These are phyloP conservation scores for Ophiocytium majus DNA, from an alignment of 352 stramenopile species.

Conservation along the genomic window DNA sequence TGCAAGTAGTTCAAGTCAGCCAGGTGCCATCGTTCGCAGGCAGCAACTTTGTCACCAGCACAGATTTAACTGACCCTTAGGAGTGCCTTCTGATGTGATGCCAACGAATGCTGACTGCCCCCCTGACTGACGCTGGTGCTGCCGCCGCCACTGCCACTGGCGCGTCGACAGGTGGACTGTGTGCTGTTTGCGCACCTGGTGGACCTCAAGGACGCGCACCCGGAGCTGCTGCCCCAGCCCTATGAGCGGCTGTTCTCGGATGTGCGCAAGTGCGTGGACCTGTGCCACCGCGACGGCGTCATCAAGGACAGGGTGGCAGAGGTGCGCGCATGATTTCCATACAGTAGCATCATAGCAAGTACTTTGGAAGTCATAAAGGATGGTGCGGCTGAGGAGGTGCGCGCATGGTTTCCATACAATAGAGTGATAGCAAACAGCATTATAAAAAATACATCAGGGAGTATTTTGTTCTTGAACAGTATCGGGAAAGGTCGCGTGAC, in stretches of 20 bases:
- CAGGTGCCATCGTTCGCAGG: conserved; percentile 57
- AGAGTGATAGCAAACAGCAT: too few relatives aligned
- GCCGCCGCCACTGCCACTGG: neutral
- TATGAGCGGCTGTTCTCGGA: conserved; percentile 73
- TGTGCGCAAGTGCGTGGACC: conserved; percentile 69
- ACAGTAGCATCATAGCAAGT: too few relatives aligned
- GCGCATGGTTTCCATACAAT: too few relatives aligned
- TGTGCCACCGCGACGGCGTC: conserved; percentile 75
- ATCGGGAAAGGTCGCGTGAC: too few relatives aligned
- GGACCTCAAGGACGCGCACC: conserved; percentile 65
- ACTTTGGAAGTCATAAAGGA: too few relatives aligned
- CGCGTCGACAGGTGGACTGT: conserved; percentile 60
- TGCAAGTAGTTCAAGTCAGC: conserved; percentile 29
- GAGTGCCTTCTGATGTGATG: too few relatives aligned
- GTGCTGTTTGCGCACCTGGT: conserved; percentile 73
- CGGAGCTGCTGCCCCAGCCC: conserved; percentile 56
- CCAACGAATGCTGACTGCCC: too few relatives aligned
- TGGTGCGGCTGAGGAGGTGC: too few relatives aligned
- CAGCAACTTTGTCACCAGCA: conserved; percentile 60
- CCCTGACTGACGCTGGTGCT: too few relatives aligned
- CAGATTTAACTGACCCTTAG: too few relatives aligned
- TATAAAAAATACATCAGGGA: too few relatives aligned
- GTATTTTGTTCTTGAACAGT: too few relatives aligned
- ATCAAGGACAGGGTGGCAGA: conserved; percentile 66
- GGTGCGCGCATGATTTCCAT: neutral